Percentiles rank a stretch among this genome's conserved stretches.
Conservation (phyloP, 148 eudicot genomes). For the Bassia scoparia region DNA sequence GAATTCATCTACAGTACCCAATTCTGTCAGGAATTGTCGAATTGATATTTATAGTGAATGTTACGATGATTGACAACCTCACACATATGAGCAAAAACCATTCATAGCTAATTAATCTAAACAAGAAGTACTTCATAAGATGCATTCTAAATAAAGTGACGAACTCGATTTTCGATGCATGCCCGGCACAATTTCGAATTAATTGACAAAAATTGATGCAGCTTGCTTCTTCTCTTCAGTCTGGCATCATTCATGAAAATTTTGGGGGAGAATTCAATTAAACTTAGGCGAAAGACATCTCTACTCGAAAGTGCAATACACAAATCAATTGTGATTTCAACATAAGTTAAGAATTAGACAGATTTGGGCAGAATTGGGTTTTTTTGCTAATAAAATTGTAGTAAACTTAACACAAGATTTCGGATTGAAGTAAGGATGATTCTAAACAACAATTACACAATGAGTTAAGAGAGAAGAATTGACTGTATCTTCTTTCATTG, state of each 20-base stretch:
- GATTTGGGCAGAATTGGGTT: conserved; percentile 9
- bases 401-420: not conserved
- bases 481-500: conserved; percentile 33
- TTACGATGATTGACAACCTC: not conserved
- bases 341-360: not conserved
- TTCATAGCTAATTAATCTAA: not conserved
- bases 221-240: conserved; percentile 77
- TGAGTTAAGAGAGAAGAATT: not conserved
- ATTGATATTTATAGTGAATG: not conserved
- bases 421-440: not conserved
- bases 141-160: conserved; percentile 81
- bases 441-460: not conserved
- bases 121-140: conserved; percentile 61
- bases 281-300: not conserved
- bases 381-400: not conserved
- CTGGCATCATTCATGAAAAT: conserved; percentile 28
- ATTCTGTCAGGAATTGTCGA: not conserved
- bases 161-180: conserved; percentile 70
- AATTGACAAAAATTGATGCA: conserved; percentile 71
- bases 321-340: not conserved
- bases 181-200: conserved; percentile 73
- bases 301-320: not conserved
- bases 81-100: not conserved
- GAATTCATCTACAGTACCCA: not conserved
- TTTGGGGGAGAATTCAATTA: not conserved